phyloP scores from a whole-genome alignment of 139 green algal genomes.

The Chlorella sp. region DNA sequence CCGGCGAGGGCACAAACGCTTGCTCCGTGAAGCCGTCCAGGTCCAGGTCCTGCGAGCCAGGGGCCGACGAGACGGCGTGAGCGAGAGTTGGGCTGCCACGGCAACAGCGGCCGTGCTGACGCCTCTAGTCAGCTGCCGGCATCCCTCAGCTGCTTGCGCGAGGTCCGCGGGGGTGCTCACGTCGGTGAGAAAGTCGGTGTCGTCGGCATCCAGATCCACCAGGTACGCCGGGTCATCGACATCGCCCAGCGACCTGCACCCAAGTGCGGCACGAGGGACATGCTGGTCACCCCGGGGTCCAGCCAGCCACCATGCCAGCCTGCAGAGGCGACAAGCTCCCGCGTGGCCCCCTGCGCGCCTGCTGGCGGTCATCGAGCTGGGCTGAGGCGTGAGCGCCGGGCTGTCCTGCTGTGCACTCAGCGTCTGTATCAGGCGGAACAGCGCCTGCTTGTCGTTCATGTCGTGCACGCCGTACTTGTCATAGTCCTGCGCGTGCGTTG shows the following conservation, averaged over 20 bases:
- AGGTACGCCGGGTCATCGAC: conserved; percentile 39
- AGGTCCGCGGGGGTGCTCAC: no score
- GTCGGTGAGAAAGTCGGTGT: conserved; percentile 60
- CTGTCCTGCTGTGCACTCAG: conserved; percentile 18
- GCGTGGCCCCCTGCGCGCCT: background rate
- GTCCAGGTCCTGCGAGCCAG: conserved; percentile 19
- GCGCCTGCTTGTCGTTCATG: conserved; percentile 77
- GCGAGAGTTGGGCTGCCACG: no score
- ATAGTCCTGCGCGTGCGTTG: conserved; percentile 72
- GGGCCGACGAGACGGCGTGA: no score
- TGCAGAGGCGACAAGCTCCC: background rate
- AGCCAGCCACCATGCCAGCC: background rate
- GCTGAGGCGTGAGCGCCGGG: conserved; percentile 2
- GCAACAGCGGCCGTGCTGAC: no score
- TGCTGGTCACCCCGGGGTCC: background rate
- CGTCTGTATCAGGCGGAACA: conserved; percentile 75
- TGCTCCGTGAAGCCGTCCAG: conserved; percentile 14
- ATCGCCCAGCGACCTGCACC: conserved; percentile 20
- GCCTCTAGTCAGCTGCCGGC: no score
- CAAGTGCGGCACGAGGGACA: background rate
- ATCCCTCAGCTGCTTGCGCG: no score
- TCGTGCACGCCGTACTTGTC: conserved; percentile 63
- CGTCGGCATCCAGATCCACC: conserved; percentile 79
- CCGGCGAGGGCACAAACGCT: conserved; percentile 4
- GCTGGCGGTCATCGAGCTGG: background rate